phyloP scores from a whole-genome alignment of 441 rosid species.

The Breynia disticha region DNA sequence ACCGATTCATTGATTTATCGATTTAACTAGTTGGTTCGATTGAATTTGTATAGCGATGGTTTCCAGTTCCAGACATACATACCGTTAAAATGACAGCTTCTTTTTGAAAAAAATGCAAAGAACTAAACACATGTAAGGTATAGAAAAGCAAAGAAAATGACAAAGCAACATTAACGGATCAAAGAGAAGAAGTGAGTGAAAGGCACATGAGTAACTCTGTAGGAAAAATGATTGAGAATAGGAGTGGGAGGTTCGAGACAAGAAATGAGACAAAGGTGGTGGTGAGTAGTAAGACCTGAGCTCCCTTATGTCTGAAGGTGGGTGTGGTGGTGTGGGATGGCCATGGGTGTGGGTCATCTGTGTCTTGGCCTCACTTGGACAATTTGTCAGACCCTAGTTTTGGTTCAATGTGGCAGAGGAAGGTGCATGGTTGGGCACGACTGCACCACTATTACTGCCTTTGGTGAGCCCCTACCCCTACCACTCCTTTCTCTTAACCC shows the following conservation, averaged over 20 bases:
- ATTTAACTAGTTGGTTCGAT: too few relatives aligned
- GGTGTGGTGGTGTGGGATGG: constrained; percentile 8
- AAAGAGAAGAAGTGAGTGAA: background rate
- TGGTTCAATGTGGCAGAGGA: constrained; percentile 7
- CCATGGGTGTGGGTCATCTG: constrained; percentile 36
- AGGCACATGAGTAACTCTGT: background rate
- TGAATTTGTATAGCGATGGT: too few relatives aligned
- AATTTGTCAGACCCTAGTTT: constrained; percentile 22
- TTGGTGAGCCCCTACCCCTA: too few relatives aligned
- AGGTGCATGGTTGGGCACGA: constrained; percentile 7
- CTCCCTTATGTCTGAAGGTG: constrained; percentile 17
- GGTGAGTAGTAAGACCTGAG: constrained; percentile 25
- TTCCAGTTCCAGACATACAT: too few relatives aligned
- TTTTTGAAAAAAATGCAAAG: too few relatives aligned
- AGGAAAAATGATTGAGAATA: constrained; percentile 11
- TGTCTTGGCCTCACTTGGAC: constrained; percentile 45
- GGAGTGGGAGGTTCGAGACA: constrained; percentile 12
- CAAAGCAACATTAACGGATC: background rate
- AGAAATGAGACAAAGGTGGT: constrained; percentile 32
- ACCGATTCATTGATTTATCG: too few relatives aligned
- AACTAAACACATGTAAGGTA: background rate
- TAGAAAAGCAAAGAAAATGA: background rate
- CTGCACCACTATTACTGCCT: background rate
- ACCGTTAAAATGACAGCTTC: too few relatives aligned
- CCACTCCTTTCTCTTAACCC: too few relatives aligned